Evolutionary conservation across 495 filamentous ascomycete species (phyloP), one percentile per base, ranked within the genome.

Genomic region (Penicillium subrubescens): DNA sequence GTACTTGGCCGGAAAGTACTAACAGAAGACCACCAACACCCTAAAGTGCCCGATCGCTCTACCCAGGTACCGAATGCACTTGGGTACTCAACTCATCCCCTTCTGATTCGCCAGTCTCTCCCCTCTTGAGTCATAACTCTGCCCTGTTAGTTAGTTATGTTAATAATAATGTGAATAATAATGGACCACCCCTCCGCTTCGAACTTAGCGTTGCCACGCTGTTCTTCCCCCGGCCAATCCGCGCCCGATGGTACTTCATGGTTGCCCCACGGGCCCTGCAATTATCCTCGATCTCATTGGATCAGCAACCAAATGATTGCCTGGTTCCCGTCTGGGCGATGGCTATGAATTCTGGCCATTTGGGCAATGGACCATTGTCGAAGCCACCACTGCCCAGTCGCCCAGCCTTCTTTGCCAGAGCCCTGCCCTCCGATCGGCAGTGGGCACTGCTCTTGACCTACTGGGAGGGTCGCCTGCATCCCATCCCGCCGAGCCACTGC

Each of bases 161-260:
- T 3, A 46, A 21, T 46, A 23, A 15, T 43, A 48, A 48, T 17
- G 44, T 48, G 44, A 48, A 48, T 12, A 48, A 48, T 23, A 12
- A 48, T 25, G 44, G 11, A 33, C 25, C 23, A 17, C 25, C 5
- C 23, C 27, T n/a, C 7, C 25, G 6, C 23, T 15, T 5, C 5
- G 19, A 3, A 5, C 27, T 14, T 63, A 66, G 46, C 64, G 41
- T 58, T 67, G 67, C 68, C 68, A 71, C 68, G 68, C 68, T 70
- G 68, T 71, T 60, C 51, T 65, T 54, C 39, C 41, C 39, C 35
- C 19, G 21, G n/a, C 65, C 65, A 68, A 68, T 71, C 59, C 53
- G 35, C 48, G 8, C 6, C 43, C 39, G 58, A 12, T 14, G 48
- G 46, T 17, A 8, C 59, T 64, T 34, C 41, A 35, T 29, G 15